A percentile compares a stretch with the other conserved stretches of the same genome.
Conservation (phyloP, 257 asterid species). For the Lantana camara region DNA sequence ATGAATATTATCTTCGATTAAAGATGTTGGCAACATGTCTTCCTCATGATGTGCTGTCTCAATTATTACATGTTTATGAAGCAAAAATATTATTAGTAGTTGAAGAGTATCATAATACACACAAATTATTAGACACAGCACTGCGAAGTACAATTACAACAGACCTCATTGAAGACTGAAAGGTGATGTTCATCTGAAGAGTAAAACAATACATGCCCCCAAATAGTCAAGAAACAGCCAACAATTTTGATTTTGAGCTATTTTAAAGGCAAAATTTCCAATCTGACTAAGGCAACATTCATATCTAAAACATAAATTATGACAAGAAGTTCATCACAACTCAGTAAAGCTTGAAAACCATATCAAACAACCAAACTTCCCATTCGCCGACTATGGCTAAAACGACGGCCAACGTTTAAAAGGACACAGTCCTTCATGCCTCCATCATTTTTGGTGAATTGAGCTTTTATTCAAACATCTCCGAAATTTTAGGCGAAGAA, state of each 20-base stretch:
- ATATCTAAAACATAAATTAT: constrained; percentile 31
- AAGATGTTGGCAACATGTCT: not conserved
- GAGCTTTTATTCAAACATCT: constrained; percentile 25
- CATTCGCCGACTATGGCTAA: constrained; percentile 35
- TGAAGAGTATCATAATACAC: not conserved
- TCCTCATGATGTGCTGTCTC: not conserved
- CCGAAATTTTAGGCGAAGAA: constrained; percentile 25
- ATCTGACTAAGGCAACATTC: constrained; percentile 18
- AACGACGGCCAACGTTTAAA: constrained; percentile 31
- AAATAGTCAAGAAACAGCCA: constrained; percentile 17
- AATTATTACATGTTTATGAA: not conserved
- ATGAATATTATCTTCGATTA: not conserved
- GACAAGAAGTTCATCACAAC: constrained; percentile 36
- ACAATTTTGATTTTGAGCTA: constrained; percentile 15
- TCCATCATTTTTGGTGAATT: constrained; percentile 26
- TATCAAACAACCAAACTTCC: constrained; percentile 41
- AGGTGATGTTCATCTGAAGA: constrained; percentile 33
- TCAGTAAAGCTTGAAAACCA: constrained; percentile 43
- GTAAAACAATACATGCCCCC: constrained; percentile 35
- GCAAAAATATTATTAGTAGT: no score
- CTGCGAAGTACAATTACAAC: constrained; percentile 14
- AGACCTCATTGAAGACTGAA: constrained; percentile 25
- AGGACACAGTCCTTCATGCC: constrained; percentile 25
- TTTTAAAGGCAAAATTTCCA: constrained; percentile 31
- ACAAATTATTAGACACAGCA: not conserved